Base-by-base conservation (phyloP, 2,329 filamentous ascomycete genomes). In the Talaromyces amestolkiae region DNA sequence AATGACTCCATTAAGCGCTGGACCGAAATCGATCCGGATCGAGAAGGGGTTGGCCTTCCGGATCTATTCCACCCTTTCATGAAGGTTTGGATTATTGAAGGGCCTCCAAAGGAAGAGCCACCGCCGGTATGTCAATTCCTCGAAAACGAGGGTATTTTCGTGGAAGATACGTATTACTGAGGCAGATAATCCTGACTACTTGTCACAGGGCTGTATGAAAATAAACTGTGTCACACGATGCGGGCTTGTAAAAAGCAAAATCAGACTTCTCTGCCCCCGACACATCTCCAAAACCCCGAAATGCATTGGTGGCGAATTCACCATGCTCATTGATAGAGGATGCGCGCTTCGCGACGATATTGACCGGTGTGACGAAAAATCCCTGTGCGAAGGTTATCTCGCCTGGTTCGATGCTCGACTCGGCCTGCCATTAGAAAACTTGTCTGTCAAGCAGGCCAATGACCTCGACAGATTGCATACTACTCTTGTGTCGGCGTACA, bases 161-260 rank as follows among this genome's bases (percentile, higher is more conserved):
- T 15, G n/a, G 19, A 22, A 22, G 22, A 6, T 15, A 37, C 19
- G 3, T 6, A n/a, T 22, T 13, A 41, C 41, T n/a, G 39, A 31
- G 31, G 17, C 24, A n/a, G n/a, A 10, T 11, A 7, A 11, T 61
- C 9, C 59, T 61, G 31, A 61, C 47, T 33, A 2, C 15, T 8
- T 51, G 6, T 17, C 7, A 41, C 24, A 62, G 60, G 47, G 60
- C 22, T 62, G 60, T 11, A 62, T 62, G 47, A 62, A 54, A 17
- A 62, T 62, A 13, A 62, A 62, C 11, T 62, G 60, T 13, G 59
- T 65, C 33, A 65, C 64, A 19, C 61, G 54, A 56, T 65, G 64
- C 24, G 64, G 64, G 6, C 31, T 65, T n/a, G 58, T 65, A 7
- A 61, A 65, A 19, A 56, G 27, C 33, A 61, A 59, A 22, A 58